Conservation (phyloP, 495 filamentous ascomycete species). For the Collariella sp. region DNA sequence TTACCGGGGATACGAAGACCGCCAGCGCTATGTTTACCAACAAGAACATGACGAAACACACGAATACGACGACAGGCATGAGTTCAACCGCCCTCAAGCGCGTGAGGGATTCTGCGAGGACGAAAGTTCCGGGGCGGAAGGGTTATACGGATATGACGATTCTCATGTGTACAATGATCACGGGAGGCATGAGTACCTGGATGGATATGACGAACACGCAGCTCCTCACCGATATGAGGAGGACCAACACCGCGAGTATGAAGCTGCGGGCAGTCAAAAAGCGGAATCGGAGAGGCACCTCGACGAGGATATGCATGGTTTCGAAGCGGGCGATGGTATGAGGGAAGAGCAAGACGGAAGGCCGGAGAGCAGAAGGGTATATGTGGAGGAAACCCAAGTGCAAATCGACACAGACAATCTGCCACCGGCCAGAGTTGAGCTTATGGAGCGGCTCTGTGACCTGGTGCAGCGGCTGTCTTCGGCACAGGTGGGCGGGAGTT, state of each 20-base stretch:
- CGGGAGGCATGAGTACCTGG: not conserved
- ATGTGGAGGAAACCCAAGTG: not conserved
- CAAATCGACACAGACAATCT: constrained; percentile 18
- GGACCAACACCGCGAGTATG: not conserved
- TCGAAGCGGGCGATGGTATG: not conserved
- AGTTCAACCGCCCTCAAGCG: no score
- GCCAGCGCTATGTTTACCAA: not conserved
- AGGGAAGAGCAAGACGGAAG: constrained; percentile 3
- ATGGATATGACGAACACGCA: constrained; percentile 4
- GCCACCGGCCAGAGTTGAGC: constrained; percentile 34
- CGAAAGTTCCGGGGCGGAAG: no score
- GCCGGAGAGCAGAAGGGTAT: constrained; percentile 1
- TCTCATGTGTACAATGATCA: not conserved
- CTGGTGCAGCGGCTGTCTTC: constrained; percentile 32
- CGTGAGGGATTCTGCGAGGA: no score
- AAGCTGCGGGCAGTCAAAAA: not conserved
- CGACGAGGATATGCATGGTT: not conserved
- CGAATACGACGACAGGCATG: no score
- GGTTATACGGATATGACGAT: not conserved
- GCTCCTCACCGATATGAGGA: not conserved
- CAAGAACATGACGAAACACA: not conserved
- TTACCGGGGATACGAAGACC: not conserved
- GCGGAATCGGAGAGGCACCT: not conserved
- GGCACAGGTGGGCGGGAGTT: constrained; percentile 12
- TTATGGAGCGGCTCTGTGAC: constrained; percentile 42